Base-by-base conservation (phyloP, 2,329 filamentous ascomycete species). In the Curvularia spicifera region DNA sequence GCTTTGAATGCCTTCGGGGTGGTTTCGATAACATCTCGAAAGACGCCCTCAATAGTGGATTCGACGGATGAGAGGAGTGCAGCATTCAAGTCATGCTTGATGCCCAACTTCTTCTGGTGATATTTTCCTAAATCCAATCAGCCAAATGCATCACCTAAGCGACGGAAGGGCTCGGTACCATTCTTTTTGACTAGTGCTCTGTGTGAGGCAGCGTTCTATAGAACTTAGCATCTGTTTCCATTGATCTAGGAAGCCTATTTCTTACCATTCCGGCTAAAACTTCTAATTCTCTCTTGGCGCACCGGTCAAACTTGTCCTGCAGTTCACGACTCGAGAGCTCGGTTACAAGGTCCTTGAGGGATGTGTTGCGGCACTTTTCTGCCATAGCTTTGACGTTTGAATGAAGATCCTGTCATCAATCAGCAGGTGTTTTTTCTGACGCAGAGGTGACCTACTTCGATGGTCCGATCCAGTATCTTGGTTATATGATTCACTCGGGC, bases 401-500 rank as follows among this genome's bases (percentile, higher is more conserved):
- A 3, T 15, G 22, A 9, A 56, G 7, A 5, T 43, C 15, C 53
- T 58, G 26, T 5, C 13, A 15, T 18, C n/a, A 15, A 18, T 58
- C 33, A 50, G 55, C 46, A 24, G 20, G 26, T 22, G 4, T 18
- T 4, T 35, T 5, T 29, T 7, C 5, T n/a, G 6, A 28, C 6
- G 22, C 22, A 31, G 5, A 4, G 8, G 13, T 12, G n/a, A 53
- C 40, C 2, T 61, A 68, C 63, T 7, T 43, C 13, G 5, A 50
- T 51, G 6, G 57, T 9, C 5, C 56, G 39, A 2, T 56, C 13
- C 10, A 71, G 43, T n/a, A 60, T 65, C 6, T 29, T 20, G 0
- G 45, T 53, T 2, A 72, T 43, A 8, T 67, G 53, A 0, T 70
- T 51, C n/a, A 59, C 59, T 1, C 67, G 44, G 10, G 56, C 55